Evolutionary conservation across 208 protist species (phyloP), one percentile per base, ranked within the genome.

Genomic region (Herpetomonas tarakana): DNA sequence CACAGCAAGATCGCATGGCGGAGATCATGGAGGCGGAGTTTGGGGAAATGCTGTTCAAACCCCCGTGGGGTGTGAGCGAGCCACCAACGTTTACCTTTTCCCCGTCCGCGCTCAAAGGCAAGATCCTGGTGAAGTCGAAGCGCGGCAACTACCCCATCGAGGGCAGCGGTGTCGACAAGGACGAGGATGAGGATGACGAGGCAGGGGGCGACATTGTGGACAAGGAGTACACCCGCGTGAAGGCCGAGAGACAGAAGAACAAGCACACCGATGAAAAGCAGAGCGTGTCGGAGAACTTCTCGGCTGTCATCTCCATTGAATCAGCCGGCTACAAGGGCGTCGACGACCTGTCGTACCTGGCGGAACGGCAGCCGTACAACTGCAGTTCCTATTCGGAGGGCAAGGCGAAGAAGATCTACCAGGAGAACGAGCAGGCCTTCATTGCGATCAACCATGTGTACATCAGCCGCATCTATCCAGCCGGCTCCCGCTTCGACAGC

Each of bases 391-490:
- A 80, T 60, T 65, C 73, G 6, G 87, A 93, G 70, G 58, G 62
- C 6, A 89, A 88, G 59, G 78, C 71, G 16, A 78, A 83, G 65
- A 55, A 65, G 52, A 50, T 89, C 19, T 68, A 68, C 22, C 9
- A 66, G 21, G 51, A 71, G 14, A 64, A 87, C 47, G 28, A 25
- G 31, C 44, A 61, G 4, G 76, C 62, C 3, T 63, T 90, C 39
- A 60, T 72, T 26, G 29, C 28, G 21, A 76, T 90, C 66, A 97
- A 93, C 55, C 59, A 78, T 22, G 61, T 61, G 0, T 88, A 88
- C 45, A 59, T 98, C 25, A 78, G 76, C 30, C 91, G 97, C 45
- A 80, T 97, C 28, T 99, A 98, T 73, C 97, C 97, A 26, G 74
- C 67, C 31, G 95, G 94, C 47, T 81, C 80, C 11, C 84, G 97